Base-by-base conservation (phyloP, 2,329 filamentous ascomycete genomes). In the Trichoderma breve region DNA sequence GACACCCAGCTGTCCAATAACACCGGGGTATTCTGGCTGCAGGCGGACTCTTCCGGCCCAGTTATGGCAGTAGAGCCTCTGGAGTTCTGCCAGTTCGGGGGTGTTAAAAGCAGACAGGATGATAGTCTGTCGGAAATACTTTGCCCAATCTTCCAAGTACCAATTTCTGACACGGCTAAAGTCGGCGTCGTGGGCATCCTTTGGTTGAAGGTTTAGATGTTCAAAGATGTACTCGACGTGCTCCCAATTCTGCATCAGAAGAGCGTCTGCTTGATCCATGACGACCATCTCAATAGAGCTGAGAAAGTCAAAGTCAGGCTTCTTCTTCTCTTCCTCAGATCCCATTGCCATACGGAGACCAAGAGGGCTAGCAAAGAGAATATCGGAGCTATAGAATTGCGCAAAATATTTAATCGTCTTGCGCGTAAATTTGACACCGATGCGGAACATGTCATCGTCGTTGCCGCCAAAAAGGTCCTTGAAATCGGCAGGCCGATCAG, bases 221-320 rank as follows among this genome's bases (percentile, higher is more conserved):
- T 93, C 90, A 78, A 98, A 95, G 76, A 98, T 92, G 80, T 93
- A 93, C 80, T 97, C 93, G 73, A 98, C 89, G 79, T 99, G 95
- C 78, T 98, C 94, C 95, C 95, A 98, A 80, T 97, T 98, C 81
- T 99, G 96, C 94, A 98, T 98, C 9, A 97, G 88, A 55, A 98
- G 88, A 0, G 94, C 94, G 81, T 98, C 95, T 14, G 94, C 92
- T 82, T 98, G 95, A 80, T 99, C 96, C 73, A 97, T 87, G 61
- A 98, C 86, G 36, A 96, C 90, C 66, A 99, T 82, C 82, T 99
- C 96, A 77, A 99, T 93, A 1, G 95, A 98, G 71, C 93, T 95
- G 15, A 99, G 86, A 79, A 97, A 99, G 81, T 99, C 96, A 76
- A 89, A 91, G 80, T 98, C 95, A 43, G 88, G 87, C 78, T 85